These are phyloP conservation scores for Yarrowia sp. DNA, from an alignment of 805 yeast genomes.

Conservation along the genomic window DNA sequence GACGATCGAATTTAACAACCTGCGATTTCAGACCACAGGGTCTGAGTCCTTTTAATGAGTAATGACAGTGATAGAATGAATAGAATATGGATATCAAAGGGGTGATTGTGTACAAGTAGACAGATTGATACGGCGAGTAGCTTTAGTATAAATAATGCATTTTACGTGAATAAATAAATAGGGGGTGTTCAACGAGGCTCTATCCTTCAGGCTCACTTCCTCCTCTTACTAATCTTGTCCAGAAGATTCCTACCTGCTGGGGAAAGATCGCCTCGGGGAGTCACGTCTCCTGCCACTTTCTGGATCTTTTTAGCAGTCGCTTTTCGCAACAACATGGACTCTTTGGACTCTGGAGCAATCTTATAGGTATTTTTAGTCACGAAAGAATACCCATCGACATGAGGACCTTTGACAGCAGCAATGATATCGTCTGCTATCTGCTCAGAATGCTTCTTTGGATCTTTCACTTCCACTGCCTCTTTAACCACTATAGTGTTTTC, in stretches of 20 bases:
- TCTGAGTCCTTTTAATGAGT: slow-evolving; percentile 28
- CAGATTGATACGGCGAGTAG: background rate
- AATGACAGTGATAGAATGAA: slow-evolving; percentile 33
- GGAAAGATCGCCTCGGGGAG: slow-evolving; percentile 17
- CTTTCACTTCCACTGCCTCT: slow-evolving; percentile 14
- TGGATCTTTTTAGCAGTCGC: slow-evolving; percentile 39
- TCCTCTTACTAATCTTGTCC: slow-evolving; percentile 21
- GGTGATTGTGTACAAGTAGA: too few species aligned
- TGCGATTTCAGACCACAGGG: background rate
- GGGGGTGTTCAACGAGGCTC: background rate
- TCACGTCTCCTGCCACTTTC: slow-evolving; percentile 7
- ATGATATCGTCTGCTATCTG: slow-evolving; percentile 19
- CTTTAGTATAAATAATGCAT: background rate
- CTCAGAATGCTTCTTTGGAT: background rate
- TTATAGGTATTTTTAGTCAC: slow-evolving; percentile 41
- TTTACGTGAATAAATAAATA: background rate
- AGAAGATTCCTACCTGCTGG: slow-evolving; percentile 22
- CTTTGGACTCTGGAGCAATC: slow-evolving; percentile 40
- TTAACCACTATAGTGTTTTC: slow-evolving; percentile 32
- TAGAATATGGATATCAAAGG: slow-evolving; percentile 1
- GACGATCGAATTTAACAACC: slow-evolving; percentile 37
- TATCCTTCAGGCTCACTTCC: background rate
- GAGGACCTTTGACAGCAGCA: slow-evolving; percentile 37
- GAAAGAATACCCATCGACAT: slow-evolving; percentile 40
- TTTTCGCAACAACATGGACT: slow-evolving; percentile 36